Conservation (phyloP, 2,329 filamentous ascomycete species). For the Lanzia echinophila region DNA sequence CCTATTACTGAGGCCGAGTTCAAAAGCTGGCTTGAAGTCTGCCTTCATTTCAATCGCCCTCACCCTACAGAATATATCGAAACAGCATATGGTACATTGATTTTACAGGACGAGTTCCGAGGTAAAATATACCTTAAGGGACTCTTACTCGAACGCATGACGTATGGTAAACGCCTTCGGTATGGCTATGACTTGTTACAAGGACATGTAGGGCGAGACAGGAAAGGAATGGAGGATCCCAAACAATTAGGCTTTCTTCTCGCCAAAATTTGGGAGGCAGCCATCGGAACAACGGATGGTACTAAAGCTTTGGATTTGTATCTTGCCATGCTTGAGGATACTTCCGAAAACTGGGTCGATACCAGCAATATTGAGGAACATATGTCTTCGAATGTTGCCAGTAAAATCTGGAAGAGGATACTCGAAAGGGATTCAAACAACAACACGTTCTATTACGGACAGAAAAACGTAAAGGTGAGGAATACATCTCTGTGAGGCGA, state of each 20-base stretch:
- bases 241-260: slow-evolving; percentile 2
- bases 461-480: slow-evolving; percentile 7
- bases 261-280: slow-evolving; percentile 15
- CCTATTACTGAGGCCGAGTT: not conserved
- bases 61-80: slow-evolving; percentile 6
- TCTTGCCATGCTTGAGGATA: slow-evolving; percentile 18
- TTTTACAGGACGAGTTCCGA: slow-evolving; percentile 9
- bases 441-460: slow-evolving; percentile 11
- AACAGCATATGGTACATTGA: slow-evolving; percentile 9
- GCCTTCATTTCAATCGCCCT: slow-evolving; percentile 12
- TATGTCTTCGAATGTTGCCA: slow-evolving; percentile 10
- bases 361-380: slow-evolving; percentile 9
- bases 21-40: slow-evolving; percentile 13
- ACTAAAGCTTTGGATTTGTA: slow-evolving; percentile 10
- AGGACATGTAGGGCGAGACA: slow-evolving; percentile 14
- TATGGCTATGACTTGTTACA: slow-evolving; percentile 16
- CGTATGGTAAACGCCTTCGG: not conserved
- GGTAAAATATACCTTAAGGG: slow-evolving; percentile 19
- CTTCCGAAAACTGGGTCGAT: slow-evolving; percentile 13
- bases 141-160: slow-evolving; percentile 6
- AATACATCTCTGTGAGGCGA: too few relatives aligned
- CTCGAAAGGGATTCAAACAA: not conserved
- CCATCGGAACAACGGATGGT: not conserved
- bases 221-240: slow-evolving; percentile 9
- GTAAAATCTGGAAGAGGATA: slow-evolving; percentile 18